Evolutionary conservation across 2,329 filamentous ascomycete species (phyloP), one percentile per base, ranked within the genome.

Genomic region (Microascus cirrosus): DNA sequence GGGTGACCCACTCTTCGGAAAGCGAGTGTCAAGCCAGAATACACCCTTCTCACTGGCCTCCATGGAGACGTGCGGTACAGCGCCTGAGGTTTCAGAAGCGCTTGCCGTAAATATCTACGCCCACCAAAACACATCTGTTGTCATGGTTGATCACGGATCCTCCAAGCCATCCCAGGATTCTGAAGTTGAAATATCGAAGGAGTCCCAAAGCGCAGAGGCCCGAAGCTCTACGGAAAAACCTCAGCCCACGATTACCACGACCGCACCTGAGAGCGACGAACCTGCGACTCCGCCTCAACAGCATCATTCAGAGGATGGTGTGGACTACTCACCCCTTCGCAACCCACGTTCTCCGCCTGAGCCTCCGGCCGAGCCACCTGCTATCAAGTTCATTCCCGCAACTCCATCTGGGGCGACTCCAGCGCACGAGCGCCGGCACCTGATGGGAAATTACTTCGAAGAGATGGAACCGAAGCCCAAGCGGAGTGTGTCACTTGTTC

Each of bases 31-130:
- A 6, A 74, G 78, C 6, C 77, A 81, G 61, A 79, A 79, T 61
- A 85, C 83, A 0, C 83, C 83, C 3, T 85, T 86, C 63, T 86
- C 83, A 1, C 71, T 81, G 59, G 73, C 74, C 0, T 86, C 83
- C 0, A 75, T 85, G 54, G 83, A 85, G 57, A 83, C 81, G n/a
- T 79, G 73, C 42, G 78, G 75, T 36, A 84, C 83, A n/a, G 83
- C 80, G 2, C 74, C 76, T 3, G 83, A 84, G 62, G 77, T 86
- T 48, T 83, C 82, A 1, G 82, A 86, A 69, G 83, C 83, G 36
- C 70, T 80, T 65, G 81, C 80, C 45, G 76, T 86, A 58, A 82
- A 76, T 60, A 82, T 86, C 63, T 84, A 79, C 62, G 77, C 80
- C 22, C 83, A 86, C 61, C 82, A 86, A 63, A 86, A 85, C 62